phyloP scores from a whole-genome alignment of 1,284 basidiomycete species.

The Porogramme epimiltina region DNA sequence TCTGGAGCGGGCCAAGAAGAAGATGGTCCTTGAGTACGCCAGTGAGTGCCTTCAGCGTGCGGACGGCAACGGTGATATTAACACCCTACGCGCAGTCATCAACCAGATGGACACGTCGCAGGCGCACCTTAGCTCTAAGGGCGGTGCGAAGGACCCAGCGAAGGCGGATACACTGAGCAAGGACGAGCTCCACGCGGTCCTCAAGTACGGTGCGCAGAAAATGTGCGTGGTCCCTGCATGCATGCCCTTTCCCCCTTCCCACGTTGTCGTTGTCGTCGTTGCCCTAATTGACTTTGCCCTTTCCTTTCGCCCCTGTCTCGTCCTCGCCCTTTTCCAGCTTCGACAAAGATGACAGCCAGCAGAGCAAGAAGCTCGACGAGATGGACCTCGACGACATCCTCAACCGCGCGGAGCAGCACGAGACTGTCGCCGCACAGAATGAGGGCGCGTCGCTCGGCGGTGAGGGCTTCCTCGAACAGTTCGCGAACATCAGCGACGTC shows the following conservation, averaged over 20 bases:
- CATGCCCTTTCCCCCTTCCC: constrained; percentile 8
- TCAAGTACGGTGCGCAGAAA: constrained; percentile 98
- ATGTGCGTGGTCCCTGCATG: constrained; percentile 59
- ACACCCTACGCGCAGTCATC: constrained; percentile 67
- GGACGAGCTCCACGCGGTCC: constrained; percentile 96
- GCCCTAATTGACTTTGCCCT: neutral
- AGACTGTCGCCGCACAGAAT: constrained; percentile 82
- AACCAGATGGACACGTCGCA: constrained; percentile 99
- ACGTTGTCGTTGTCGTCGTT: constrained; percentile 12
- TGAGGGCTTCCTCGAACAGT: constrained; percentile 94
- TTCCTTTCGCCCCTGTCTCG: neutral
- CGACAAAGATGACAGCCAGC: constrained; percentile 92
- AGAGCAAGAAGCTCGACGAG: constrained; percentile 96
- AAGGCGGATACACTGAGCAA: constrained; percentile 93
- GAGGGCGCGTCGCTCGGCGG: constrained; percentile 92
- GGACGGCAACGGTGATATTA: constrained; percentile 9
- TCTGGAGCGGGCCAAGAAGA: constrained; percentile 96
- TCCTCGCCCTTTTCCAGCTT: constrained; percentile 56
- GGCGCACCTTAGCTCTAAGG: constrained; percentile 88
- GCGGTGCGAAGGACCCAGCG: constrained; percentile 56
- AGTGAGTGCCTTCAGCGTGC: constrained; percentile 60
- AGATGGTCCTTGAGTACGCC: constrained; percentile 99
- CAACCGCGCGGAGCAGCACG: constrained; percentile 95
- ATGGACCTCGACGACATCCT: constrained; percentile 99
- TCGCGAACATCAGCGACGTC: constrained; percentile 96